phyloP scores from a whole-genome alignment of 2,329 filamentous ascomycete species.

The Monilinia aucupariae region DNA sequence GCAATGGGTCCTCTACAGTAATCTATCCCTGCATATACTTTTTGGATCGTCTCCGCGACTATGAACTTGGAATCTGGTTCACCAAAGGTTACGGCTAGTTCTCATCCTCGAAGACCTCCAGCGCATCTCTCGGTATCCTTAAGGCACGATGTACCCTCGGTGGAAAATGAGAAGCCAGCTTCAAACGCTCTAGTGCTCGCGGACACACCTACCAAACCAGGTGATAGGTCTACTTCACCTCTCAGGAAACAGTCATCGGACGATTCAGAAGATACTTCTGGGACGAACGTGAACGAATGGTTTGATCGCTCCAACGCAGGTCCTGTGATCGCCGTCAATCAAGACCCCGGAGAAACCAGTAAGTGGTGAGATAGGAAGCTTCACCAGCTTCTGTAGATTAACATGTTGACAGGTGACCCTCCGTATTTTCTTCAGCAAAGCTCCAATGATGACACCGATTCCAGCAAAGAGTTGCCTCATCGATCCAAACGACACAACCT shows the following conservation, averaged over 20 bases:
- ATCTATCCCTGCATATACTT: background rate
- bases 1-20: constrained; percentile 11
- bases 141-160: constrained; percentile 14
- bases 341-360: constrained; percentile 26
- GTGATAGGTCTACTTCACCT: background rate
- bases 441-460: constrained; percentile 18
- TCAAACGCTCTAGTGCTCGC: background rate
- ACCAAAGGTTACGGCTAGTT: background rate
- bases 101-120: constrained; percentile 28
- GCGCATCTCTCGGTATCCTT: constrained; percentile 28
- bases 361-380: constrained; percentile 11
- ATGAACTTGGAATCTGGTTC: constrained; percentile 5
- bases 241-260: constrained; percentile 20
- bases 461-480: background rate
- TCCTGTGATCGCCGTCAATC: constrained; percentile 17
- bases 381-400: background rate
- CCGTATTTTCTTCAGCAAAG: constrained; percentile 28
- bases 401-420: constrained; percentile 26
- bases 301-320: constrained; percentile 29
- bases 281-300: constrained; percentile 26
- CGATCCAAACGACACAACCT: background rate
- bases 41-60: background rate
- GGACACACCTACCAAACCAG: background rate
- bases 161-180: background rate
- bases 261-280: constrained; percentile 20